Evolutionary conservation across 441 rosid genomes (phyloP).

Genomic region (Biscutella auriculata): DNA sequence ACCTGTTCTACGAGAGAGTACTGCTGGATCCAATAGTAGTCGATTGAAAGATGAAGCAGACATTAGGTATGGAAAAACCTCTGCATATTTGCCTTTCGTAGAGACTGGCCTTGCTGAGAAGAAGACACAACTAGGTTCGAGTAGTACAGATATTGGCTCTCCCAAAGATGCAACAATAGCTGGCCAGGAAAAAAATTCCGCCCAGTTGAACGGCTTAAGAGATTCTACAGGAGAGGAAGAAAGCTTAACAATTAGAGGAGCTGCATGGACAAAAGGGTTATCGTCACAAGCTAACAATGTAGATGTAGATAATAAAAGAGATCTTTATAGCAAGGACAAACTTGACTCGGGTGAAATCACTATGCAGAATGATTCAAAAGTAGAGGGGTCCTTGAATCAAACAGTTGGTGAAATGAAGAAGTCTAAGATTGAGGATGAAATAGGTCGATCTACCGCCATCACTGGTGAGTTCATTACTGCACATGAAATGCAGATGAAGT

Average conservation of each 20-base stretch:
- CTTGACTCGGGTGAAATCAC: slow-evolving; percentile 35
- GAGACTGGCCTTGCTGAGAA: slow-evolving; percentile 30
- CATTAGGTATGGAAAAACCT: slow-evolving; percentile 24
- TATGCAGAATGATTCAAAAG: slow-evolving; percentile 27
- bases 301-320: slow-evolving; percentile 45
- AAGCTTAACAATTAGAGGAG: slow-evolving; percentile 26
- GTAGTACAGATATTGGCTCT: slow-evolving; percentile 29
- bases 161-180: slow-evolving; percentile 27
- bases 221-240: slow-evolving; percentile 32
- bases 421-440: slow-evolving; percentile 34
- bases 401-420: slow-evolving; percentile 32
- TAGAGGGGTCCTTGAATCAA: slow-evolving; percentile 29
- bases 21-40: slow-evolving; percentile 26
- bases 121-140: slow-evolving; percentile 34
- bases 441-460: slow-evolving; percentile 18
- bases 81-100: slow-evolving; percentile 23
- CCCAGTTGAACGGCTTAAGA: slow-evolving; percentile 34
- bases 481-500: slow-evolving; percentile 28
- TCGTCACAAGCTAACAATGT: slow-evolving; percentile 52
- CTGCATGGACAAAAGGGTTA: slow-evolving; percentile 34
- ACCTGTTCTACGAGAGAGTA: slow-evolving; percentile 27
- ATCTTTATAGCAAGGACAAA: slow-evolving; percentile 27
- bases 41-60: slow-evolving; percentile 36
- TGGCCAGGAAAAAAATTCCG: slow-evolving; percentile 30
- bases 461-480: slow-evolving; percentile 21